Base-by-base conservation (phyloP, 108 stramenopile species). In the Cylindrotheca closterium region DNA sequence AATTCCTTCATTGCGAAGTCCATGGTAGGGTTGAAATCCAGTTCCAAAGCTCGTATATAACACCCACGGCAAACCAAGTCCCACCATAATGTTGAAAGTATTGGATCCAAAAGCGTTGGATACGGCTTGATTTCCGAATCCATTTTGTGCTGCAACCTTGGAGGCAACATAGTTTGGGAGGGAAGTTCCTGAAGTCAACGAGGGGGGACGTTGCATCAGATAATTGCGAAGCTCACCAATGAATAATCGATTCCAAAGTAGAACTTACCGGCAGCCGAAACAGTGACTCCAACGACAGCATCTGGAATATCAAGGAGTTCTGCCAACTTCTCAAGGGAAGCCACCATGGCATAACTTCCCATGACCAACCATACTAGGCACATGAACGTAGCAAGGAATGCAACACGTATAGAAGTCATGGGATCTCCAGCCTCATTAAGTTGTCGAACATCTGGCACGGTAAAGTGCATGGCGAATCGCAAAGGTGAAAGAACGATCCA, bases 111-210 rank as follows among this genome's bases (percentile, higher is more conserved):
- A 85, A 1, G 90, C 88, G 72, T 93, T 93, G 1, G 86, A 82
- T 3, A 96, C 88, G 32, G 95, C 95, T 75, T 87, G 88, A 64
- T 94, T 88, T 2, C 89, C 86, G 33, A 91, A 86, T n/a, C 95
- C 95, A 51, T 79, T 82, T 57, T 81, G 76, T 26, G 95, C 93
- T 46, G 88, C 90, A n/a, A 92, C 79, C 49, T 82, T 73, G 29
- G 83, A 84, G 28, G 85, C 79, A 46, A 91, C 68, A 30, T 78
- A 77, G 57, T 86, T 80, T 28, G 80, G 93, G 48, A 80, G 75
- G 49, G 78, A 82, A 23, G 85, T 86, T 30, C 85, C 78, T 65
- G 68, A 42, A 19, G 63, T 58, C 27, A 59, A 56, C 5, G 28
- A 55, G 54, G 24, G 74, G 67, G 58, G 50, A 21, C 18, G 28